Conservation (phyloP, 768 basidiomycete genomes). For the Lactifluus pinguis region DNA sequence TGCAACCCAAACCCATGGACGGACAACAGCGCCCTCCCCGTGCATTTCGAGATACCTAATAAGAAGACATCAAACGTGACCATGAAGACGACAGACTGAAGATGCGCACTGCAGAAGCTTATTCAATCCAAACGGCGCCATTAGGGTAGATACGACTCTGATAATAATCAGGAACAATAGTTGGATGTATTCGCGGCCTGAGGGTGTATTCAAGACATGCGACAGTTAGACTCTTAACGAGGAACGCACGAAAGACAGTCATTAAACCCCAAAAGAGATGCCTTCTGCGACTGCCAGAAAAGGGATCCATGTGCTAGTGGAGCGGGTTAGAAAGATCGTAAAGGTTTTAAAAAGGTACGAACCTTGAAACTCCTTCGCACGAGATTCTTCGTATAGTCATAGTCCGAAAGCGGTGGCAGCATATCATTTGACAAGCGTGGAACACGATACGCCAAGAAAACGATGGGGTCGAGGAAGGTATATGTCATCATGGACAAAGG, state of each 20-base stretch:
- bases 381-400: conserved; percentile 30
- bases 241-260: conserved; percentile 18
- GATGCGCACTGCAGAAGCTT: conserved; percentile 24
- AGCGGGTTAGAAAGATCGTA: background rate
- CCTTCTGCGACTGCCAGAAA: conserved; percentile 18
- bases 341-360: conserved; percentile 1
- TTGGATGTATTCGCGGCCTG: conserved; percentile 15
- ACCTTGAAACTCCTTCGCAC: conserved; percentile 28
- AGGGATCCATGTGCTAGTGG: conserved; percentile 23
- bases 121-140: conserved; percentile 27
- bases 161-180: conserved; percentile 6
- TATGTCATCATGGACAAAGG: conserved; percentile 32
- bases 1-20: conserved; percentile 64
- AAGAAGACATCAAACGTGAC: background rate
- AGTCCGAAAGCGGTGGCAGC: conserved; percentile 43
- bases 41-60: conserved; percentile 50
- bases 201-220: background rate
- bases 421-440: conserved; percentile 35
- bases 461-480: conserved; percentile 45
- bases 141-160: conserved; percentile 19
- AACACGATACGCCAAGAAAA: conserved; percentile 37
- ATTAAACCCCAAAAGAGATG: conserved; percentile 25
- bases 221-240: too few species aligned
- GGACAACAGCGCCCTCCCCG: conserved; percentile 38
- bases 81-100: background rate